These are phyloP conservation scores for Suillus luteus DNA, from an alignment of 768 basidiomycete genomes.

Conservation along the genomic window DNA sequence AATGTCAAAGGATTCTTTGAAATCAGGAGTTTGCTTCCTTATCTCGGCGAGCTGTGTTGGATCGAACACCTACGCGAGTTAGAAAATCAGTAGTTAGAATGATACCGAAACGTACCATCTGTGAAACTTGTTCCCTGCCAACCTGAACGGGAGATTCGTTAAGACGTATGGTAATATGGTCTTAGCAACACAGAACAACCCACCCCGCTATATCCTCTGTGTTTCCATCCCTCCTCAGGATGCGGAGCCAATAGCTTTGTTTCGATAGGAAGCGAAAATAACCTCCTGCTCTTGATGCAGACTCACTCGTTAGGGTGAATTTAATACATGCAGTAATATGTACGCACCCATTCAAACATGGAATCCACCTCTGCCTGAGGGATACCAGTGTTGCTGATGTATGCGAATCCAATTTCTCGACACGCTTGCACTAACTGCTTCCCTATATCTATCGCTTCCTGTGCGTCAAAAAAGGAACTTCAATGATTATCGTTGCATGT, in stretches of 20 bases:
- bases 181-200: constrained; percentile 3
- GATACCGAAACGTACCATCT: constrained; percentile 18
- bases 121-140: constrained; percentile 44
- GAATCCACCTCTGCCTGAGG: constrained; percentile 36
- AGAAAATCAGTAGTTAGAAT: not conserved
- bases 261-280: constrained; percentile 42
- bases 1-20: constrained; percentile 59
- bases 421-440: constrained; percentile 21
- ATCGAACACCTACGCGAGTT: constrained; percentile 34
- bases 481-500: not conserved
- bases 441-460: constrained; percentile 22
- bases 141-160: constrained; percentile 25
- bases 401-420: constrained; percentile 46
- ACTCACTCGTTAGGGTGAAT: not conserved
- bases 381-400: constrained; percentile 46
- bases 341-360: constrained; percentile 46
- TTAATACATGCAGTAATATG: constrained; percentile 11
- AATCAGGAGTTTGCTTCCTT: constrained; percentile 36
- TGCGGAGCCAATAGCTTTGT: constrained; percentile 48
- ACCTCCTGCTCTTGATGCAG: constrained; percentile 36
- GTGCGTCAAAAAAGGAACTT: not conserved
- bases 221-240: constrained; percentile 45
- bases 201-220: constrained; percentile 40
- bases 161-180: not conserved
- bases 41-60: constrained; percentile 28